These are phyloP conservation scores for Croton laevigatus DNA, from an alignment of 441 rosid genomes.

Conservation along the genomic window DNA sequence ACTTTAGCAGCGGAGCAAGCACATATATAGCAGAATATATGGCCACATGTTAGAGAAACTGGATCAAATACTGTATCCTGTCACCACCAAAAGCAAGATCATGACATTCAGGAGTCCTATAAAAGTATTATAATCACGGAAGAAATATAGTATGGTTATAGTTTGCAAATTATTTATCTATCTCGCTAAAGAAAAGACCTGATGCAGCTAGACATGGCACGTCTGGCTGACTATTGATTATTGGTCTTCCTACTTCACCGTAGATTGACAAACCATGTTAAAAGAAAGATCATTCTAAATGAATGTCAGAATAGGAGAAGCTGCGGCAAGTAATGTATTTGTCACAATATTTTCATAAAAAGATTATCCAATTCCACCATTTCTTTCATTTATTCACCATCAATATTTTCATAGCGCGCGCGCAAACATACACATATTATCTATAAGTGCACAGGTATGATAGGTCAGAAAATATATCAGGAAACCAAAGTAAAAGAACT, in stretches of 20 bases:
- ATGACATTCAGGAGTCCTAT: neutral
- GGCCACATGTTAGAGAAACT: slow-evolving; percentile 83
- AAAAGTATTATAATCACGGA: neutral
- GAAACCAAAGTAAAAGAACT: slow-evolving; percentile 25
- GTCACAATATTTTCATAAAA: neutral
- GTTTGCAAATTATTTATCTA: neutral
- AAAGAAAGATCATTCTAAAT: neutral
- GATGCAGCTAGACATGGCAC: neutral
- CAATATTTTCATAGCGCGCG: neutral
- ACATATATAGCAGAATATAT: slow-evolving; percentile 86
- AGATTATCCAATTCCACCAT: neutral
- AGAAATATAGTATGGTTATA: neutral
- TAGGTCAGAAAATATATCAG: neutral
- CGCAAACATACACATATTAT: too few relatives aligned
- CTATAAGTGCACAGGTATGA: neutral
- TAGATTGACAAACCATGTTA: neutral
- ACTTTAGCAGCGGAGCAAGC: slow-evolving; percentile 94
- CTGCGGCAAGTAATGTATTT: neutral
- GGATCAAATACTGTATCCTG: slow-evolving; percentile 93
- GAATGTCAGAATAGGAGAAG: neutral
- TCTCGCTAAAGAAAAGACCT: neutral
- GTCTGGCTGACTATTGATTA: neutral
- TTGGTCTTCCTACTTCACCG: neutral
- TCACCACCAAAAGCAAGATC: slow-evolving; percentile 10
- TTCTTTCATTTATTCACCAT: neutral